Evolutionary conservation across 1,284 basidiomycete species (phyloP).

Genomic region (Ceratobasidium sp.): DNA sequence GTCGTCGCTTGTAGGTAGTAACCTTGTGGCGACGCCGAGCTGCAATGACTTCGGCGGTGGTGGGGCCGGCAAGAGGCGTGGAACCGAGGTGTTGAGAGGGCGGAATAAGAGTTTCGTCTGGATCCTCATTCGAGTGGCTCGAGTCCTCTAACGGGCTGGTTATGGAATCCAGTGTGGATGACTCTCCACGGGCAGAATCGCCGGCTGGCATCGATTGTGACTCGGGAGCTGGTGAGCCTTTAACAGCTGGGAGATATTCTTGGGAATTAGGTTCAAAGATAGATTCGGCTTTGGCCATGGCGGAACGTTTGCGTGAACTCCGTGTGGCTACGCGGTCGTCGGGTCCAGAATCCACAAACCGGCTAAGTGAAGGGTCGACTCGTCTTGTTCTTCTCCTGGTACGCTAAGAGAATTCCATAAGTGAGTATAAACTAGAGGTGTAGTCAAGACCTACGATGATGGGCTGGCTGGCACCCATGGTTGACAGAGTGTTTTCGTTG

Average conservation of each 20-base stretch:
- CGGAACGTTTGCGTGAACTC: constrained; percentile 5
- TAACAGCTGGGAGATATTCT: not conserved
- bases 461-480: constrained; percentile 23
- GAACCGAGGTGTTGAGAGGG: not conserved
- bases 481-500: not conserved
- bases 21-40: constrained; percentile 14
- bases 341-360: constrained; percentile 9
- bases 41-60: constrained; percentile 2
- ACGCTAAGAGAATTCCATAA: not conserved
- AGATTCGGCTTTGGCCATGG: not conserved
- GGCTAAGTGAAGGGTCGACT: constrained; percentile 8
- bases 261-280: not conserved
- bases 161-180: not conserved
- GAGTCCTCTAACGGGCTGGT: constrained; percentile 7
- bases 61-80: constrained; percentile 13
- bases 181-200: constrained; percentile 7
- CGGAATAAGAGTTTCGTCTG: not conserved
- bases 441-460: not conserved
- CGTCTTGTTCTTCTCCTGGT: constrained; percentile 11
- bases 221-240: not conserved
- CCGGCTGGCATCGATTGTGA: not conserved
- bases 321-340: constrained; percentile 1
- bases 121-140: not conserved
- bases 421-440: not conserved
- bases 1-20: constrained; percentile 26